Evolutionary conservation across 2,329 filamentous ascomycete genomes (phyloP).

Genomic region (Eutypa lata): DNA sequence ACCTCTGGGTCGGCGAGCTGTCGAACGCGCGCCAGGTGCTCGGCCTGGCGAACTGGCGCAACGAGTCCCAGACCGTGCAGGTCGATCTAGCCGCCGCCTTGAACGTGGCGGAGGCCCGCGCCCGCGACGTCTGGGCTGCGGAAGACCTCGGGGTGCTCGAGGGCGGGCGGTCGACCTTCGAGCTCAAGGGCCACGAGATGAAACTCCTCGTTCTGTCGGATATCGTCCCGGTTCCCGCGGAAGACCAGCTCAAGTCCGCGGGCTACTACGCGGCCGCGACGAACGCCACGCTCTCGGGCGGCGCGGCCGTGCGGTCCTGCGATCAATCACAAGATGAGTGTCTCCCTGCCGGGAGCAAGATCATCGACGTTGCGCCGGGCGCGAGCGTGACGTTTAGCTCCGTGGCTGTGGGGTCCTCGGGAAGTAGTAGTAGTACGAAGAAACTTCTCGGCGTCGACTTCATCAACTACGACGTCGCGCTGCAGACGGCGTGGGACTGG

Average conservation of each 20-base stretch:
- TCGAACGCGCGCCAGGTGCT: slow-evolving; percentile 40
- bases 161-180: slow-evolving; percentile 27
- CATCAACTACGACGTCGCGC: slow-evolving; percentile 50
- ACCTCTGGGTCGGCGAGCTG: slow-evolving; percentile 48
- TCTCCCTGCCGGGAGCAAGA: slow-evolving; percentile 39
- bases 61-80: slow-evolving; percentile 37
- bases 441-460: slow-evolving; percentile 43
- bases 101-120: slow-evolving; percentile 34
- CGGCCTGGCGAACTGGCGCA: slow-evolving; percentile 48
- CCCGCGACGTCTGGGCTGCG: slow-evolving; percentile 38
- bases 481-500: slow-evolving; percentile 37
- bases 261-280: slow-evolving; percentile 38
- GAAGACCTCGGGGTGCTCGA: slow-evolving; percentile 30
- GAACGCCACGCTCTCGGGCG: slow-evolving; percentile 33
- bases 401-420: slow-evolving; percentile 15
- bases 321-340: slow-evolving; percentile 30
- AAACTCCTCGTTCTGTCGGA: slow-evolving; percentile 36
- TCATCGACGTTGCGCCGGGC: slow-evolving; percentile 33
- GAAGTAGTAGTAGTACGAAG: slow-evolving; percentile 28
- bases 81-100: slow-evolving; percentile 36
- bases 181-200: slow-evolving; percentile 37
- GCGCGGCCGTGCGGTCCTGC: slow-evolving; percentile 33
- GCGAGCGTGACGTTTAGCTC: slow-evolving; percentile 34
- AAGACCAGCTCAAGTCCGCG: slow-evolving; percentile 7
- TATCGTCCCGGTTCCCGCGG: slow-evolving; percentile 19